These are phyloP conservation scores for Solanum stenotomum DNA, from an alignment of 257 asterid species.

Conservation along the genomic window DNA sequence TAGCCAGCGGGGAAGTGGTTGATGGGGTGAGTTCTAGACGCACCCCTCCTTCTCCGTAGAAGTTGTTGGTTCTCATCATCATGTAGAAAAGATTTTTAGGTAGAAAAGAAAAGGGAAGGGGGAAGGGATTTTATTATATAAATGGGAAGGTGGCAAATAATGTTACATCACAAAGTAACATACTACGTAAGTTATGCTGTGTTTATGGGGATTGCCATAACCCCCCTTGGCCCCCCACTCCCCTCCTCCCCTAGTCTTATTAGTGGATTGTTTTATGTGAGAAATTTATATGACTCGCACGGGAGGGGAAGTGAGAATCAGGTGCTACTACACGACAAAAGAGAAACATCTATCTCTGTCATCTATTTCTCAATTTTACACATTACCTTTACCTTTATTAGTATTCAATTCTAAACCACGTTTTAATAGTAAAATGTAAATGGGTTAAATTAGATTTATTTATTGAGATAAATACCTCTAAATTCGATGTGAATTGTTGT, in stretches of 20 bases:
- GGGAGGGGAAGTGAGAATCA: constrained; percentile 14
- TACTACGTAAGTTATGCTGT: constrained; percentile 18
- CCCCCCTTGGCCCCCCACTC: neutral
- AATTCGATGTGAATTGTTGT: too few species aligned
- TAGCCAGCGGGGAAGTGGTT: constrained; percentile 53
- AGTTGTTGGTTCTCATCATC: constrained; percentile 54
- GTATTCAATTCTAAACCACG: too few species aligned
- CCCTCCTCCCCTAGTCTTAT: neutral
- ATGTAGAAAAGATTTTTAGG: neutral
- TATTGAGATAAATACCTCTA: too few species aligned
- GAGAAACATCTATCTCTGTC: constrained; percentile 17
- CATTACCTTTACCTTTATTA: neutral
- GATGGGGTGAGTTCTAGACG: constrained; percentile 56
- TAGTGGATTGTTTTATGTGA: neutral
- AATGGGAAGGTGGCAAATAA: constrained; percentile 4
- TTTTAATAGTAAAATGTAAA: too few species aligned
- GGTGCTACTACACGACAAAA: constrained; percentile 27
- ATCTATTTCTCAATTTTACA: neutral
- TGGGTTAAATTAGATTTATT: too few species aligned
- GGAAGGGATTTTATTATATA: constrained; percentile 25
- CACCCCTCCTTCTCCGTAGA: constrained; percentile 40
- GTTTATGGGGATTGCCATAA: neutral
- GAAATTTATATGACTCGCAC: neutral
- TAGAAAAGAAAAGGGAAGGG: constrained; percentile 12
- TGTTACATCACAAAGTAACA: constrained; percentile 25